Evolutionary conservation across 164 flowering plant genomes (phyloP), one percentile per base, ranked within the genome.

Genomic region (Tetrastigma voinierianum): DNA sequence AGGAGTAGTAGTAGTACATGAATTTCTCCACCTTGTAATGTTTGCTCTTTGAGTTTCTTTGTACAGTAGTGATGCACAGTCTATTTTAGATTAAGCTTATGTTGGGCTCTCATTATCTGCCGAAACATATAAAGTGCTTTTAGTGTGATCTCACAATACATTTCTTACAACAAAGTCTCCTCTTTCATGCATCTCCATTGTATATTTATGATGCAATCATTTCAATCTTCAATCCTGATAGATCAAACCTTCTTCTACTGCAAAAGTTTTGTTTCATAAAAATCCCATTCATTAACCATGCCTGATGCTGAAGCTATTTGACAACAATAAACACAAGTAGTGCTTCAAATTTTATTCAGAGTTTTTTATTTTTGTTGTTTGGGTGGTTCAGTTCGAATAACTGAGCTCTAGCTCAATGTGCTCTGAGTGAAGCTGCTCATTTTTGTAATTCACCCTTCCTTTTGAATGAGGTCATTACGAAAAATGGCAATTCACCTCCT

Each of bases 1-100:
- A 77, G 73, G n/a, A n/a, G n/a, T n/a, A n/a, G n/a, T n/a, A 73
- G 20, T 18, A 44, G 40, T 9, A 32, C 3, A 24, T 8, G 18
- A 63, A 61, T 46, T 23, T 48, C 57, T n/a, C 74, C 73, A 78
- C 81, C 81, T 80, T 80, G 81, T 74, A 73, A 55, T 46, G 57
- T 67, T 74, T 60, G 51, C 59, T 18, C 58, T n/a, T n/a, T 17
- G 48, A 14, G 47, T 54, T 59, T 24, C n/a, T 47, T 47, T 82
- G 83, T 82, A 82, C 73, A 79, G 80, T 80, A 59, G 40, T 25
- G 6, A 25, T 25, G 40, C 40, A 25, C 40, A 25, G 59, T 51
- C 2, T 9, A 13, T 11, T 16, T 25, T 40, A 3, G 7, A 7
- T 2, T 10, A 24, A 24, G 19, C 21, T 62, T 49, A 17, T 9